Evolutionary conservation across 495 filamentous ascomycete genomes (phyloP).

Genomic region (Penicillium psychrofluorescens): DNA sequence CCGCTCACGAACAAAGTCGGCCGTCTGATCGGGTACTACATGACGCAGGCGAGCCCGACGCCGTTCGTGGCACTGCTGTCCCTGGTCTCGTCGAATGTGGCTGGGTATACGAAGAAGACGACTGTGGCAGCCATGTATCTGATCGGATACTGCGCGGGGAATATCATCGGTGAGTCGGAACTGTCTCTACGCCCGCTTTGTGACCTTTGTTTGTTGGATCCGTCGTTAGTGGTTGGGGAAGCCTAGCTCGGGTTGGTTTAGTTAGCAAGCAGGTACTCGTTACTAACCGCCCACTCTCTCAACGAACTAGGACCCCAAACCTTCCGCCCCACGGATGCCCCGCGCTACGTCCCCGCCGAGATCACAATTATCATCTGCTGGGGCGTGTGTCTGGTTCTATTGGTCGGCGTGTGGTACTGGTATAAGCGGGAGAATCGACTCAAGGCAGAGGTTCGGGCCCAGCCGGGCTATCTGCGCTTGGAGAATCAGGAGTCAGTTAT

Average conservation of each 20-base stretch:
- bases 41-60: constrained; percentile 48
- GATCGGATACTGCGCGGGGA: constrained; percentile 50
- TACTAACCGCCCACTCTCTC: background rate
- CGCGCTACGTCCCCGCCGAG: constrained; percentile 59
- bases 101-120: constrained; percentile 68
- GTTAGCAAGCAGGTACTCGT: constrained; percentile 1
- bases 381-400: constrained; percentile 44
- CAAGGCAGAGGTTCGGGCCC: constrained; percentile 47
- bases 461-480: constrained; percentile 53
- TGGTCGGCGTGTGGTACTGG: constrained; percentile 58
- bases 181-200: no score
- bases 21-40: constrained; percentile 52
- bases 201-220: no score
- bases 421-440: constrained; percentile 52
- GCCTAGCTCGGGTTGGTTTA: background rate
- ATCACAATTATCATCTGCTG: constrained; percentile 63
- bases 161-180: constrained; percentile 33
- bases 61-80: constrained; percentile 31
- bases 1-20: constrained; percentile 24
- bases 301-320: constrained; percentile 40
- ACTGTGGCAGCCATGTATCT: constrained; percentile 62
- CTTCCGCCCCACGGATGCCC: constrained; percentile 51
- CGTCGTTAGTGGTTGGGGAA: no score
- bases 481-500: constrained; percentile 63
- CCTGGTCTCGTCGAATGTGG: constrained; percentile 55